These are phyloP conservation scores for Saccharomyces hybrid DNA, from an alignment of 1,139 yeast species.

Conservation along the genomic window DNA sequence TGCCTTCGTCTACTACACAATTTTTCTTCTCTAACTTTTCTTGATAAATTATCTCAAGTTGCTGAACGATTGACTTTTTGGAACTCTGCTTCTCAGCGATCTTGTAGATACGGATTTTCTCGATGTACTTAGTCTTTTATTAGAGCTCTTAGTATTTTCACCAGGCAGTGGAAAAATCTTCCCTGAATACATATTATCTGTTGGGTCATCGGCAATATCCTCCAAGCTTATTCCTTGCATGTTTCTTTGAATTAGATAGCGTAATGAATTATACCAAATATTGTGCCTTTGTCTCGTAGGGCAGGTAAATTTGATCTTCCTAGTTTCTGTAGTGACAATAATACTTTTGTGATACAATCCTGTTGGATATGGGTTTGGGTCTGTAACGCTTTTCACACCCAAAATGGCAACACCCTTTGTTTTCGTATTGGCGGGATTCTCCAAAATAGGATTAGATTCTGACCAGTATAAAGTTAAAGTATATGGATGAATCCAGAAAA, in stretches of 20 bases:
- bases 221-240: slow-evolving; percentile 53
- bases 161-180: slow-evolving; percentile 23
- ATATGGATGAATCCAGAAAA: slow-evolving; percentile 95
- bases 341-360: slow-evolving; percentile 85
- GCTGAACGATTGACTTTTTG: slow-evolving; percentile 2
- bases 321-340: slow-evolving; percentile 61
- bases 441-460: slow-evolving; percentile 66
- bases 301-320: slow-evolving; percentile 73
- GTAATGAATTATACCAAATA: slow-evolving; percentile 82
- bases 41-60: not conserved
- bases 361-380: slow-evolving; percentile 81
- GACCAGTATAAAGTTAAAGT: slow-evolving; percentile 90
- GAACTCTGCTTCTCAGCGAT: slow-evolving; percentile 2
- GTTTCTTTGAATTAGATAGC: slow-evolving; percentile 65
- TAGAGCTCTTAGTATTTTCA: slow-evolving; percentile 14
- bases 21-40: not conserved
- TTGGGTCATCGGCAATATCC: slow-evolving; percentile 22
- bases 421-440: slow-evolving; percentile 52
- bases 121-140: slow-evolving; percentile 4
- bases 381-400: slow-evolving; percentile 72
- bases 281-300: slow-evolving; percentile 83
- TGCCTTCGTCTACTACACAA: not conserved
- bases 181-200: slow-evolving; percentile 20
- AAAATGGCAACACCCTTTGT: slow-evolving; percentile 78
- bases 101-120: not conserved